Conservation (phyloP, 805 yeast species). For the Lipomyces lipofer region DNA sequence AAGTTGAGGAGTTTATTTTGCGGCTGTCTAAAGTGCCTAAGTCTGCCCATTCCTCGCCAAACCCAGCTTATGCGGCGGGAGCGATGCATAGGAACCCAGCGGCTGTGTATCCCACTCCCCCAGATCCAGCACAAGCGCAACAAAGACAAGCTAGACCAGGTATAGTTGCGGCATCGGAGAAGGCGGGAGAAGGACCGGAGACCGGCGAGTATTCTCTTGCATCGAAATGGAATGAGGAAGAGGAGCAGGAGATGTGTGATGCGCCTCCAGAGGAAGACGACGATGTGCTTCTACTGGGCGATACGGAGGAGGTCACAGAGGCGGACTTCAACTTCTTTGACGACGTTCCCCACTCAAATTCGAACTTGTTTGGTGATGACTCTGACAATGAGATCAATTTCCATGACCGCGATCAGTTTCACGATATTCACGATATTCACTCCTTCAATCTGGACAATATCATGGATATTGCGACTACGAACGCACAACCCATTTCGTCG, state of each 20-base stretch:
- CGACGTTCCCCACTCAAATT: conserved; percentile 30
- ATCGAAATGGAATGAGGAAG: conserved; percentile 16
- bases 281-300: conserved; percentile 36
- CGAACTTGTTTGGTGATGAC: conserved; percentile 17
- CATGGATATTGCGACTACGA: conserved; percentile 4
- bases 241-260: not conserved
- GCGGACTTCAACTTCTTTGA: conserved; percentile 48
- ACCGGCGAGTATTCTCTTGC: conserved; percentile 9
- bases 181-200: conserved; percentile 5
- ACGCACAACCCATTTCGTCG: not conserved
- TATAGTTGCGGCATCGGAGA: conserved; percentile 8
- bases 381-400: conserved; percentile 30
- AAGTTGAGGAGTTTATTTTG: conserved; percentile 26
- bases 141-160: conserved; percentile 12
- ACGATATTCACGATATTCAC: conserved; percentile 11
- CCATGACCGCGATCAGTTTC: conserved; percentile 4
- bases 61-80: not conserved
- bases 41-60: conserved; percentile 11
- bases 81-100: conserved; percentile 16
- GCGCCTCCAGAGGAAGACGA: not conserved
- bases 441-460: conserved; percentile 9
- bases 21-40: conserved; percentile 10
- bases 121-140: conserved; percentile 36
- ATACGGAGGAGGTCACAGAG: conserved; percentile 43
- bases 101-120: conserved; percentile 41